Base-by-base conservation (phyloP, 768 basidiomycete genomes). In the Mycena haematopus region DNA sequence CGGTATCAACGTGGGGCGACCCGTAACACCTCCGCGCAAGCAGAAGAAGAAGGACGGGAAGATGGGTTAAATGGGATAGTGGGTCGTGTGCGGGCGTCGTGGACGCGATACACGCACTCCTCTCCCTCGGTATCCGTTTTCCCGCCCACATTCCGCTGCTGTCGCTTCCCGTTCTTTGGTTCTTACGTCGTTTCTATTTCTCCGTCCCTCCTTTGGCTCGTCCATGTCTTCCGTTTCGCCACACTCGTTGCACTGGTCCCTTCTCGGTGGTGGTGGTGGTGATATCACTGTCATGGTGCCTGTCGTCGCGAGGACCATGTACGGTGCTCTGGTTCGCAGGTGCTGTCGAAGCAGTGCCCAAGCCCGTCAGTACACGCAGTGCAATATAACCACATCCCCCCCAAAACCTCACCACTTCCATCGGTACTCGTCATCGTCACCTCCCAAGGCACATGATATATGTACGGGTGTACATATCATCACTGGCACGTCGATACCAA, bases 41-140 rank as follows among this genome's bases (percentile, higher is more conserved):
- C 89, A 90, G 80, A 96, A 95, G 91, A 96, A 96, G 87, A 95
- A 95, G 84, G 93, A 91, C 70, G 86, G 81, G 80, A 92, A 92
- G 84, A 85, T 75, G 73, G 77, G 76, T 62, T 75, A 63, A 58
- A n/a, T 24, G 35, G n/a, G 25, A 36, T 35, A 25, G 38, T 58
- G 52, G 51, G 54, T 49, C 25, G 13, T 21, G 44, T 45, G 62
- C 27, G 62, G 49, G 38, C 57, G 57, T 47, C 62, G 51, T 49
- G 51, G 49, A 45, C 60, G 29, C 29, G 29, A 53, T 42, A 52
- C 52, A 46, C 62, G 51, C 51, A 19, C 51, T 44, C 31, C 49
- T 38, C 33, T 36, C 42, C 25, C 27, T 50, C 51, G 51, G 50
- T 55, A 31, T 29, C 22, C 61, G 54, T 56, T 54, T 57, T 52